These are phyloP conservation scores for Sphaerulina vaccinii DNA, from an alignment of 2,329 filamentous ascomycete genomes.

Conservation along the genomic window DNA sequence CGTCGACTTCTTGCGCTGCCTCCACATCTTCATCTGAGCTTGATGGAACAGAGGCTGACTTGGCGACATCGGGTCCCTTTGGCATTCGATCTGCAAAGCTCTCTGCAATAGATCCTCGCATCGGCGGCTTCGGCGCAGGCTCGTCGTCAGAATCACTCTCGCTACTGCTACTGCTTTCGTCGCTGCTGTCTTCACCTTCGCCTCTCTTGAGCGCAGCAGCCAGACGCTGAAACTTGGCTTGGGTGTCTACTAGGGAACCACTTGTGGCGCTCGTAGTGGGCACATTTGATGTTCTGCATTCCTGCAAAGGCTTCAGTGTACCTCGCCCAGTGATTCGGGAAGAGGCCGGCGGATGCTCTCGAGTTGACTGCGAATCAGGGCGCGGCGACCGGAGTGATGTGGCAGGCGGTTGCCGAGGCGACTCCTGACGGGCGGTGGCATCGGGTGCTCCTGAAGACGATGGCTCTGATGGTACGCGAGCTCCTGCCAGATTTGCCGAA, in stretches of 20 bases:
- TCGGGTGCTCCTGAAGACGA: not conserved
- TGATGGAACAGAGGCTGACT: not conserved
- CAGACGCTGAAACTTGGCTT: constrained; percentile 5
- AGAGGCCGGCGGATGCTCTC: not conserved
- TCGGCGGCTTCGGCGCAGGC: not conserved
- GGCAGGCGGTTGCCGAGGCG: not conserved
- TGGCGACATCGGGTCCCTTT: not conserved
- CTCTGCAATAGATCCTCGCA: constrained; percentile 18
- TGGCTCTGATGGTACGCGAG: not conserved
- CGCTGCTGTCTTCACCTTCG: constrained; percentile 4
- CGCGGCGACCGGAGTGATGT: not conserved
- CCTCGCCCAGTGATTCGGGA: not conserved
- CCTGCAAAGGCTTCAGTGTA: not conserved
- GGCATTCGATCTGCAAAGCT: constrained; percentile 10
- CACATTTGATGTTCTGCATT: not conserved
- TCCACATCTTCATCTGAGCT: not conserved
- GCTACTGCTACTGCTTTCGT: constrained; percentile 7
- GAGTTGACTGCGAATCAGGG: not conserved
- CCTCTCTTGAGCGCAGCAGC: not conserved
- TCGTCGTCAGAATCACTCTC: constrained; percentile 10
- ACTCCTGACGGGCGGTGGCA: not conserved
- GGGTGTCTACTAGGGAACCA: constrained; percentile 2
- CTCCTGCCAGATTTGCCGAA: not conserved
- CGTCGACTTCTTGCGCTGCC: not conserved
- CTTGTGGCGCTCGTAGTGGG: not conserved